phyloP scores from a whole-genome alignment of 2,329 filamentous ascomycete species.

The Penicillium sp. region DNA sequence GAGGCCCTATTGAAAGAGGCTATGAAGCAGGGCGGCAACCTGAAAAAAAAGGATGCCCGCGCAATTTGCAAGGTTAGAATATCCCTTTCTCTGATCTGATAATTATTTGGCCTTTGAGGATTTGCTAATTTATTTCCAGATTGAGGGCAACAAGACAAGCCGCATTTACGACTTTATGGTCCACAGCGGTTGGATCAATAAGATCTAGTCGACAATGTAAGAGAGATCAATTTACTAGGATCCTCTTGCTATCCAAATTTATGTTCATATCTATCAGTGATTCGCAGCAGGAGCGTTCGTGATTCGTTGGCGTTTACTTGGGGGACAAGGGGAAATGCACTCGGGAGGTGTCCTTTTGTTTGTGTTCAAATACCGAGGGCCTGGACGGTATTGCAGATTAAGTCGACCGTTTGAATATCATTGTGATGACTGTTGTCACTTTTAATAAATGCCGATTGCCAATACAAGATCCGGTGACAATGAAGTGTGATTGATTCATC shows the following conservation, averaged over 20 bases:
- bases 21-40: slow-evolving; percentile 78
- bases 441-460: too few species aligned
- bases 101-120: background rate
- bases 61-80: slow-evolving; percentile 69
- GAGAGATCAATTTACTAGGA: slow-evolving; percentile 1
- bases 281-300: slow-evolving; percentile 21
- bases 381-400: slow-evolving; percentile 8
- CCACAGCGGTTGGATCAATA: slow-evolving; percentile 87
- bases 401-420: slow-evolving; percentile 4
- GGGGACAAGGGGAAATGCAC: slow-evolving; percentile 7
- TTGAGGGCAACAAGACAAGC: slow-evolving; percentile 83
- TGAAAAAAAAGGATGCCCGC: slow-evolving; percentile 93
- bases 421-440: background rate
- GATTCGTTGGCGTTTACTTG: slow-evolving; percentile 21
- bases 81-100: background rate
- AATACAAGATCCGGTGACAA: background rate
- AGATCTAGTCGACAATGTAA: slow-evolving; percentile 59
- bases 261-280: slow-evolving; percentile 25
- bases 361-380: slow-evolving; percentile 17
- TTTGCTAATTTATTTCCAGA: slow-evolving; percentile 42
- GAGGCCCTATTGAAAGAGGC: slow-evolving; percentile 89
- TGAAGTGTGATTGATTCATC: background rate
- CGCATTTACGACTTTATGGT: slow-evolving; percentile 95
- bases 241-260: slow-evolving; percentile 8
- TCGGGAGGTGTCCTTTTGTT: slow-evolving; percentile 20